A percentile compares a stretch with the other conserved stretches of the same genome.
Evolutionary conservation across 352 stramenopile genomes (phyloP).

Genomic region (Paralagenidium karlingii): DNA sequence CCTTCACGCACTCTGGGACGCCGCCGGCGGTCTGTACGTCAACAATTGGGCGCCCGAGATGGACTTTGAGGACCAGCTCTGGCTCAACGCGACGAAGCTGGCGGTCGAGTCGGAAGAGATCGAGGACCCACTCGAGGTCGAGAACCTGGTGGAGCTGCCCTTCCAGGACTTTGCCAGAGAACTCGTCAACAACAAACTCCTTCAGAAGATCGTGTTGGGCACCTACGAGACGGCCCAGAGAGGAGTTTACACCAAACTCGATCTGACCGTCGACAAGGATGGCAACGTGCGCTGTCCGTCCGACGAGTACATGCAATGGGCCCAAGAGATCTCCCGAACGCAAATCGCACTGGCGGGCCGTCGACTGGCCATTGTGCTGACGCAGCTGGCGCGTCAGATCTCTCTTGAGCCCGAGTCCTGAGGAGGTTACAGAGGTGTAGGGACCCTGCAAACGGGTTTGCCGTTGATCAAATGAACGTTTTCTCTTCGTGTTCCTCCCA

Average conservation of each 20-base stretch:
- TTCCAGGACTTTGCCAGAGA: conserved; percentile 9
- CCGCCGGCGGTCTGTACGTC: conserved; percentile 27
- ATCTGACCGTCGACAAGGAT: background rate
- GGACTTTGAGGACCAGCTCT: no score
- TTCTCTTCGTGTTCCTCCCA: no score
- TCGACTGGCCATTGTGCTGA: conserved; percentile 39
- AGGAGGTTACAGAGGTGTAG: no score
- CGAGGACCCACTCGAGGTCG: no score
- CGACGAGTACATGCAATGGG: conserved; percentile 18
- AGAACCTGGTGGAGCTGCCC: no score
- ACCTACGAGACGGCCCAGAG: conserved; percentile 1
- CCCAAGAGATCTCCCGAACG: conserved; percentile 19
- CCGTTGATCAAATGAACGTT: no score
- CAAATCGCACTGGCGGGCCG: conserved; percentile 33
- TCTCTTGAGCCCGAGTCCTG: no score
- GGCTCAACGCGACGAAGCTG: no score
- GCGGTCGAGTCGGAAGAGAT: no score
- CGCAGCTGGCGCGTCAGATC: conserved; percentile 30
- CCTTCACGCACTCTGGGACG: conserved; percentile 54
- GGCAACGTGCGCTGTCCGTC: conserved; percentile 17
- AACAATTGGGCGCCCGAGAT: conserved; percentile 37
- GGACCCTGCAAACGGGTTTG: no score
- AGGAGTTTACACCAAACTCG: conserved; percentile 2
- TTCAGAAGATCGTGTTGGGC: conserved; percentile 4
- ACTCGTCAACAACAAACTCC: conserved; percentile 72